A percentile compares a stretch with the other conserved stretches of the same genome.
These are phyloP conservation scores for Lizonia empirigonia DNA, from an alignment of 2,329 filamentous ascomycete species.

Conservation along the genomic window DNA sequence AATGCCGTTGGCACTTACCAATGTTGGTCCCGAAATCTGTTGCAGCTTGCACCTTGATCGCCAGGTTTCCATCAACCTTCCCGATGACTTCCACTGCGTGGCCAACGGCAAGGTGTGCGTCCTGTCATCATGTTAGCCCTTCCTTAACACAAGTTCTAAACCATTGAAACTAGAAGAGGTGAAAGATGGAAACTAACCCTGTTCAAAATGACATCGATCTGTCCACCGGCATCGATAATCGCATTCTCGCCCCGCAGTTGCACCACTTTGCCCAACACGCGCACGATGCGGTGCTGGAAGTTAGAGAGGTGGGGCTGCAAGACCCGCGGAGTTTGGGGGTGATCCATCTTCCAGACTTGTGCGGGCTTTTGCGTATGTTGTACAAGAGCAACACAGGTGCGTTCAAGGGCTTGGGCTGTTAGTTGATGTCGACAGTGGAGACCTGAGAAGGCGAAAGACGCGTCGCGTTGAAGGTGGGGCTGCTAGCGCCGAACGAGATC, in stretches of 20 bases:
- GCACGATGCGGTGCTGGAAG: conserved; percentile 74
- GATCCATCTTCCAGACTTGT: conserved; percentile 44
- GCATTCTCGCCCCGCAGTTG: conserved; percentile 82
- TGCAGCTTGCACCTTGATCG: conserved; percentile 71
- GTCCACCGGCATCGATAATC: conserved; percentile 77
- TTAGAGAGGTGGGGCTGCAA: conserved; percentile 78
- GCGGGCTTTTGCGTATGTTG: no score
- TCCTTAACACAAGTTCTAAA: not conserved
- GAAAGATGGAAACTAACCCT: conserved; percentile 58
- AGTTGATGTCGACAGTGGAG: no score
- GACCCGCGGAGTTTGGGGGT: conserved; percentile 72
- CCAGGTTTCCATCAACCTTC: conserved; percentile 76
- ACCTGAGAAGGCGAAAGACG: no score
- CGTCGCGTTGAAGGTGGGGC: no score
- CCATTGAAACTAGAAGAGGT: no score
- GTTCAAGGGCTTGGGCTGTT: no score
- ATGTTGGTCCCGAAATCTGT: conserved; percentile 72
- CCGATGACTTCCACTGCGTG: conserved; percentile 79
- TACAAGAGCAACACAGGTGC: no score
- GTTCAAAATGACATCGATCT: conserved; percentile 75
- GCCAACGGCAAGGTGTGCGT: conserved; percentile 70
- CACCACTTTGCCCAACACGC: conserved; percentile 82
- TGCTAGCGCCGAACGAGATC: no score
- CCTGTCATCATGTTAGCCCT: conserved; percentile 53
- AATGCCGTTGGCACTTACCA: no score